Base-by-base conservation (phyloP, 108 stramenopile species). In the Hondaea fermentalgiana region DNA sequence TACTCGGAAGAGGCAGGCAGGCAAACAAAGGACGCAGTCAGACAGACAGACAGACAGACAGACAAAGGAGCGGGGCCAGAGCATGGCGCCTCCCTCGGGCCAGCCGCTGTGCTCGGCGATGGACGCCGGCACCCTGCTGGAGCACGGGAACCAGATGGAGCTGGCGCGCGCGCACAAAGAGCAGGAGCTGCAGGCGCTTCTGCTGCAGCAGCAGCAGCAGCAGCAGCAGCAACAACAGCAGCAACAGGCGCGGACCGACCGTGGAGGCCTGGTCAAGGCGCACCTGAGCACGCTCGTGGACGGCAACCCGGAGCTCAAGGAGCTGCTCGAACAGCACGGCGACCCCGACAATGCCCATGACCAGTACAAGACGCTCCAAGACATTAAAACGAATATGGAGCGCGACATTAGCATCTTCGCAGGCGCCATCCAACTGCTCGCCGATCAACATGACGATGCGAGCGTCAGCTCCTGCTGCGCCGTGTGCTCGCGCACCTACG, bases 371-470 rank as follows among this genome's bases (percentile, higher is more conserved):
- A 53, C 76, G 49, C 3, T 83, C 49, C 49, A 21, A 17, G 49
- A 83, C 49, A 83, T 83, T 3, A 83, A 53, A 23, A 47, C 51
- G 43, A 45, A 83, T 4, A 83, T 47, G 49, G 76, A 83, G 51
- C 45, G 76, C 49, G 76, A 83, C 76, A 83, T 83, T 25, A 53
- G 76, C 76, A 83, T 83, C 76, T 83, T 83, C 51, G 76, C 76
- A 1, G 76, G 76, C 51, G 76, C 76, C n/a, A 47, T 83, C n/a
- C 49, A 83, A 23, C 76, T 83, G 44, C 76, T 83, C 51, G 51
- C 76, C 23, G 51, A 53, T 17, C 76, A 83, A 3, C 76, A 53
- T 2, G 76, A 83, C 45, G 76, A 83, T 12, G n/a, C 76, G 12
- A 23, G 28, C 23, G 6, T 45, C 45, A 53, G 49, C 76, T 6